These are phyloP conservation scores for Nitzschia putrida DNA, from an alignment of 108 stramenopile species.

Conservation along the genomic window DNA sequence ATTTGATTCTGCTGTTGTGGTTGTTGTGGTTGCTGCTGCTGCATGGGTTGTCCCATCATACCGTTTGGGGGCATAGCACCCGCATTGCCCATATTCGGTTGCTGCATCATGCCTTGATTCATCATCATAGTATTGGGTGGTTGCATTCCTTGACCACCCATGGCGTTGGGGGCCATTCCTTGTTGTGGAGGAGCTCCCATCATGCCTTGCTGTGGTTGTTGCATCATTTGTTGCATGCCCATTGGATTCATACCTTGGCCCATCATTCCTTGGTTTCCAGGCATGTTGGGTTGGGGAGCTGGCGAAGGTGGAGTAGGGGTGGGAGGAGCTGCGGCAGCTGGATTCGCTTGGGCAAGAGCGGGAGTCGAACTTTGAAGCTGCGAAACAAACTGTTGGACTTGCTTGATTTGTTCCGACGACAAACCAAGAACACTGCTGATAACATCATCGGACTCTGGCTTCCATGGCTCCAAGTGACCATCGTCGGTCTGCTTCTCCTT, in stretches of 20 bases:
- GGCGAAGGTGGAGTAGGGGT: background rate
- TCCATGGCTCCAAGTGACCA: slow-evolving; percentile 44
- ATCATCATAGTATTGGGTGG: background rate
- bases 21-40: slow-evolving; percentile 8
- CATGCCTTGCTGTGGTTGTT: background rate
- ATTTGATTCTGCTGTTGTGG: slow-evolving; percentile 1
- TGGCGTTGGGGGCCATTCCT: background rate
- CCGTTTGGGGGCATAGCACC: slow-evolving; percentile 11
- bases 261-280: background rate
- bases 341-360: background rate
- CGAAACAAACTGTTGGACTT: slow-evolving; percentile 27
- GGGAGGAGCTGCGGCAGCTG: background rate
- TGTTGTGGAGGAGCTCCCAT: background rate
- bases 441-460: slow-evolving; percentile 26
- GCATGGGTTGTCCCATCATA: slow-evolving; percentile 8
- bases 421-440: slow-evolving; percentile 11
- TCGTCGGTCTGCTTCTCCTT: slow-evolving; percentile 77
- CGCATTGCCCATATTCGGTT: background rate
- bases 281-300: background rate
- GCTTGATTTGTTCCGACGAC: slow-evolving; percentile 18
- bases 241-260: background rate
- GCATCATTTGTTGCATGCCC: background rate
- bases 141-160: background rate
- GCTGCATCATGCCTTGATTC: slow-evolving; percentile 6
- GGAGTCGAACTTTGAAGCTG: slow-evolving; percentile 6